A percentile compares a stretch with the other conserved stretches of the same genome.
Conservation (phyloP, 805 yeast genomes). For the Pichia californica region DNA sequence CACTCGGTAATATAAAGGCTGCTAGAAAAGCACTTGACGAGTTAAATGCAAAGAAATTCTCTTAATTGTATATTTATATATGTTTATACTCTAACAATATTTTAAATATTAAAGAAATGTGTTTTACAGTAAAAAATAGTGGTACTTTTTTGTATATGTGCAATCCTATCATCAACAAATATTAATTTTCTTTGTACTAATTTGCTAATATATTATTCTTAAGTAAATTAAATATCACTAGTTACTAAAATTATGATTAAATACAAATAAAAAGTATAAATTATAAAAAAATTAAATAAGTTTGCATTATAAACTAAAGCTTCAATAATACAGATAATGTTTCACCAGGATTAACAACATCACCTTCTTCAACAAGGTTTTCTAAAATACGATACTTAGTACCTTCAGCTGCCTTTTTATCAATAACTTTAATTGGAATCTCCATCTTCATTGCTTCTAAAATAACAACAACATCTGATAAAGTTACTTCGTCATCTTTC, state of each 20-base stretch:
- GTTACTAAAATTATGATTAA: too few relatives aligned
- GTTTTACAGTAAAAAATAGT: too few relatives aligned
- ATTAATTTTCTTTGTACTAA: too few relatives aligned
- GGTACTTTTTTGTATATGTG: too few relatives aligned
- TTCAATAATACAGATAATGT: constrained; percentile 8
- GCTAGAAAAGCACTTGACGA: constrained; percentile 29
- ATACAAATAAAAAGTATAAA: neutral
- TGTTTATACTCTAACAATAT: neutral
- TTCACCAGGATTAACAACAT: constrained; percentile 29
- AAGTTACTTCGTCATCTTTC: constrained; percentile 20
- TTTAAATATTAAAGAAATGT: too few relatives aligned
- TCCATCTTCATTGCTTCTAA: constrained; percentile 35
- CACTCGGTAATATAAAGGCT: constrained; percentile 27
- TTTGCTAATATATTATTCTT: too few relatives aligned
- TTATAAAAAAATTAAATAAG: neutral
- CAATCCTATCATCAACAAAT: too few relatives aligned
- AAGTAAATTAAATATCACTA: too few relatives aligned
- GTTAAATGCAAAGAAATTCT: constrained; percentile 14
- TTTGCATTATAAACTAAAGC: neutral
- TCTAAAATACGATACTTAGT: constrained; percentile 22
- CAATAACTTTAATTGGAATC: constrained; percentile 24
- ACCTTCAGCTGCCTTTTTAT: constrained; percentile 11
- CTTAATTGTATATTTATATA: too few relatives aligned
- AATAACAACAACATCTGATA: constrained; percentile 21
- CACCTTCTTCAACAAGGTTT: constrained; percentile 28